Percentiles rank a stretch among this genome's conserved stretches.
Conservation (phyloP, 2,329 filamentous ascomycete species). For the Paraphaeosphaeria sporulosa region DNA sequence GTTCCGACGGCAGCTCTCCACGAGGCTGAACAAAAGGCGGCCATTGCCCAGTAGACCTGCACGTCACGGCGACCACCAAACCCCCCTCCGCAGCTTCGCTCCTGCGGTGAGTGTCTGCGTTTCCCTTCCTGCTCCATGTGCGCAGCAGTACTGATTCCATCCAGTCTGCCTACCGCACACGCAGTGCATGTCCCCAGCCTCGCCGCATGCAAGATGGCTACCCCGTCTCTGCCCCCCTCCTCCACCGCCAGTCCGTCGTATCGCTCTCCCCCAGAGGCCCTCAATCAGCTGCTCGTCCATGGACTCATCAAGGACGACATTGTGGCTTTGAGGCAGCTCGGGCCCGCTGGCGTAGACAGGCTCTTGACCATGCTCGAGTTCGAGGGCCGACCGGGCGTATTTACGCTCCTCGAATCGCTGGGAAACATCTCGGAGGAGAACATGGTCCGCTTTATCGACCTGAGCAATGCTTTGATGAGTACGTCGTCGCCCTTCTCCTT, state of each 20-base stretch:
- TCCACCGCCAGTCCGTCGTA: background rate
- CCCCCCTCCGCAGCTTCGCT: background rate
- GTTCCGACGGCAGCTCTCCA: background rate
- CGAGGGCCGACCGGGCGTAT: conserved; percentile 1
- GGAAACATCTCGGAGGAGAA: background rate
- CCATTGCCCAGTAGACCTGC: conserved; percentile 6
- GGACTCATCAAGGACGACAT: conserved; percentile 12
- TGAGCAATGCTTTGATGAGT: conserved; percentile 1
- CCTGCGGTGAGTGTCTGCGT: background rate
- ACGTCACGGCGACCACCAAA: background rate
- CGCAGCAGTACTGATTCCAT: background rate
- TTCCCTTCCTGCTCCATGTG: background rate
- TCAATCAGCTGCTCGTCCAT: background rate
- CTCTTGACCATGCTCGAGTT: background rate
- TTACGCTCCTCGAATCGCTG: conserved; percentile 3
- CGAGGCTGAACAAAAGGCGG: conserved; percentile 1
- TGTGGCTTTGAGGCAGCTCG: conserved; percentile 5
- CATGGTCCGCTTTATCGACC: background rate
- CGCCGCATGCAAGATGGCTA: conserved; percentile 2
- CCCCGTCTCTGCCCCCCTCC: background rate
- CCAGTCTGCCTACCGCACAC: background rate
- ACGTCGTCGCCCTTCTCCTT: background rate
- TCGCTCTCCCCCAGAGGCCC: background rate
- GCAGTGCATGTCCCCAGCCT: conserved; percentile 4
- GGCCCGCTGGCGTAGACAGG: background rate